Conservation (phyloP, 129 eudicot genomes). For the Lonicera japonica region DNA sequence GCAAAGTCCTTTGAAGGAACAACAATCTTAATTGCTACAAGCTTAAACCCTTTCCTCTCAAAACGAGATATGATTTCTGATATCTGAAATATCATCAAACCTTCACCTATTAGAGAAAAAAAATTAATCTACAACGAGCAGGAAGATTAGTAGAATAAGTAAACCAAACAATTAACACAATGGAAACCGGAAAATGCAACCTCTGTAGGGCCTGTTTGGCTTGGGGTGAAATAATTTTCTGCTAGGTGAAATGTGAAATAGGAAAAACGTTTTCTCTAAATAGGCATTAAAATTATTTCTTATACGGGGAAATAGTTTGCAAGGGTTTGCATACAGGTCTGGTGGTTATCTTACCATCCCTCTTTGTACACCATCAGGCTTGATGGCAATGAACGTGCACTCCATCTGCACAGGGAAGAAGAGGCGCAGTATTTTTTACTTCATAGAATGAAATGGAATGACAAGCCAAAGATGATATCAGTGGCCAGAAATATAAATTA, state of each 20-base stretch:
- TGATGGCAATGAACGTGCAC: slow-evolving; percentile 94
- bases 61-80: slow-evolving; percentile 91
- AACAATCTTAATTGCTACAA: slow-evolving; percentile 84
- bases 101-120: neutral
- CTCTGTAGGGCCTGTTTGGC: too few relatives aligned
- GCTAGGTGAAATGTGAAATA: too few relatives aligned
- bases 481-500: neutral
- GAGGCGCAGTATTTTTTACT: neutral
- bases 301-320: neutral
- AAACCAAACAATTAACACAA: too few relatives aligned
- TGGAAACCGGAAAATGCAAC: too few relatives aligned
- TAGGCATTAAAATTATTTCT: too few relatives aligned
- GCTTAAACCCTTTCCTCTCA: slow-evolving; percentile 95
- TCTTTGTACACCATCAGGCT: slow-evolving; percentile 99
- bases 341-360: slow-evolving; percentile 53
- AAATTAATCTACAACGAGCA: too few relatives aligned
- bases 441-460: neutral
- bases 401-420: slow-evolving; percentile 52
- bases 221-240: too few relatives aligned
- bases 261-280: too few relatives aligned
- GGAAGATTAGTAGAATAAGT: too few relatives aligned
- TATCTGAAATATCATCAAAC: slow-evolving; percentile 42
- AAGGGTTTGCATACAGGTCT: neutral
- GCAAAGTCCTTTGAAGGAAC: slow-evolving; percentile 92
- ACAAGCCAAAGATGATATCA: neutral